phyloP scores from a whole-genome alignment of 2,329 filamentous ascomycete species.

The Fusarium tupiense region DNA sequence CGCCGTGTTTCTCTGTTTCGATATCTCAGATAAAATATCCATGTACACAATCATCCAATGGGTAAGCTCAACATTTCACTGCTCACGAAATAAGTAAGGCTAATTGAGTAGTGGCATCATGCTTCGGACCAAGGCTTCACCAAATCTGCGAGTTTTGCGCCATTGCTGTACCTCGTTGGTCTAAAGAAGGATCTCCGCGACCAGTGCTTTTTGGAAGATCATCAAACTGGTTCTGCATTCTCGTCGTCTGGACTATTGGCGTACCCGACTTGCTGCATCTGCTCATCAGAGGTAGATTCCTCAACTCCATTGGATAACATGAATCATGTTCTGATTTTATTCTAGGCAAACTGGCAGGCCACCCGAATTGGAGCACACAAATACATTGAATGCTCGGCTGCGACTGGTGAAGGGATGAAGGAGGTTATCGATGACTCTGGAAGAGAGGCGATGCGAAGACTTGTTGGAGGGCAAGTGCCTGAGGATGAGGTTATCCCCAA shows the following conservation, averaged over 20 bases:
- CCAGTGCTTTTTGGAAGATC: constrained; percentile 38
- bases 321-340: neutral
- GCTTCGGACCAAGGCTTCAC: constrained; percentile 44
- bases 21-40: constrained; percentile 48
- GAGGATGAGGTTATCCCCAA: constrained; percentile 10
- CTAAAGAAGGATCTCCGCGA: constrained; percentile 49
- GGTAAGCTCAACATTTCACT: constrained; percentile 37
- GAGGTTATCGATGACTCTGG: constrained; percentile 43
- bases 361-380: constrained; percentile 42
- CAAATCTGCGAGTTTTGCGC: constrained; percentile 23
- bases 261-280: constrained; percentile 46
- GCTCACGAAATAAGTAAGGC: neutral
- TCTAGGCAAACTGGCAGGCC: constrained; percentile 48
- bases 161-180: constrained; percentile 47
- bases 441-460: constrained; percentile 37
- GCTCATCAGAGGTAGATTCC: constrained; percentile 1
- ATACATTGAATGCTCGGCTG: constrained; percentile 51
- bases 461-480: constrained; percentile 7
- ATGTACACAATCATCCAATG: constrained; percentile 49
- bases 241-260: constrained; percentile 17
- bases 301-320: accelerated
- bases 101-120: constrained; percentile 44
- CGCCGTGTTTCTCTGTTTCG: constrained; percentile 52
- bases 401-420: constrained; percentile 49
- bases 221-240: constrained; percentile 12